Evolutionary conservation across 805 yeast genomes (phyloP).

Genomic region (Hanseniaspora singularis): DNA sequence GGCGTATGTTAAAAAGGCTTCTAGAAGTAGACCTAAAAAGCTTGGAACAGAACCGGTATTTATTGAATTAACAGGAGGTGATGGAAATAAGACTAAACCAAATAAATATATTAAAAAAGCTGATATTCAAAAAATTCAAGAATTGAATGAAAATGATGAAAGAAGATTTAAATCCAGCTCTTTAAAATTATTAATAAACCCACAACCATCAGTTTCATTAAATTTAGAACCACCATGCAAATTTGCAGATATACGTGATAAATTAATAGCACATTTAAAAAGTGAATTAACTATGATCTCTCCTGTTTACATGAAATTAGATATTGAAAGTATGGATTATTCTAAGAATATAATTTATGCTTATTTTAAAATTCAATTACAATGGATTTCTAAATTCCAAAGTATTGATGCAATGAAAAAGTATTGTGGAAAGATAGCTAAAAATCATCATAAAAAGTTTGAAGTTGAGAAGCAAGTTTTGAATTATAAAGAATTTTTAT

Average conservation of each 20-base stretch:
- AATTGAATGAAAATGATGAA: not conserved
- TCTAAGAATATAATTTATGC: not conserved
- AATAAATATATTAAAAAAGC: too few species aligned
- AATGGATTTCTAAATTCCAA: constrained; percentile 9
- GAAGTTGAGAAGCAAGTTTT: constrained; percentile 12
- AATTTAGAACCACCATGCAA: not conserved
- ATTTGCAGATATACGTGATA: not conserved
- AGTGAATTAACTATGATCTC: not conserved
- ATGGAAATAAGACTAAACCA: too few species aligned
- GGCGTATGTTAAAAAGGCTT: too few species aligned
- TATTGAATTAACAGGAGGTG: too few species aligned
- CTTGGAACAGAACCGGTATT: too few species aligned
- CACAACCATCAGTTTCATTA: not conserved
- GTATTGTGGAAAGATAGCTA: constrained; percentile 2
- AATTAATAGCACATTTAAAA: not conserved
- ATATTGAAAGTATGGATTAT: not conserved
- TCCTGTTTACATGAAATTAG: not conserved
- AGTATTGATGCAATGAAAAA: not conserved
- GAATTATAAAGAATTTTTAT: not conserved
- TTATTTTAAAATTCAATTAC: constrained; percentile 3
- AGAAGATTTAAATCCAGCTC: not conserved
- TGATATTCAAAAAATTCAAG: too few species aligned
- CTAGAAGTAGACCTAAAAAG: too few species aligned
- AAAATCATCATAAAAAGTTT: constrained; percentile 2
- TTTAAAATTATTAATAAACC: not conserved